Percentiles rank a stretch among this genome's conserved stretches.
phyloP scores from a whole-genome alignment of 768 basidiomycete genomes.

The Gyrodon lividus region DNA sequence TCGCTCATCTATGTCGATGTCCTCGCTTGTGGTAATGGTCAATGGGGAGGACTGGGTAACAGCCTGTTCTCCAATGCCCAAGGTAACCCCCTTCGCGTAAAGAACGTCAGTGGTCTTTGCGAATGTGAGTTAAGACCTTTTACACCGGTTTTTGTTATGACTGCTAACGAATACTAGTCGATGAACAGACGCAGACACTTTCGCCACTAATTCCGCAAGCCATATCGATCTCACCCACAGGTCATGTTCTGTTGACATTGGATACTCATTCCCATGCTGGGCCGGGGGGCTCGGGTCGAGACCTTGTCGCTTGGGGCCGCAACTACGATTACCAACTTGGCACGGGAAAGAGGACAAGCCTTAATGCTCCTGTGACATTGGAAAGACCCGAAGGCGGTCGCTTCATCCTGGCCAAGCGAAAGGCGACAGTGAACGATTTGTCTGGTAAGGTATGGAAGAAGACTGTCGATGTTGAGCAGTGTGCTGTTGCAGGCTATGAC shows the following conservation, averaged over 20 bases:
- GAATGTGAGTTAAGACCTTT: slow-evolving; percentile 63
- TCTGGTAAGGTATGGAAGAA: slow-evolving; percentile 59
- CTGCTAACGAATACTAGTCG: slow-evolving; percentile 43
- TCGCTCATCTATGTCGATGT: slow-evolving; percentile 48
- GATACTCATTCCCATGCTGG: slow-evolving; percentile 55
- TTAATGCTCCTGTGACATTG: slow-evolving; percentile 53
- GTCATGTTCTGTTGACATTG: slow-evolving; percentile 74
- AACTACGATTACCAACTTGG: slow-evolving; percentile 76
- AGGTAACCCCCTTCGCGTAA: slow-evolving; percentile 67
- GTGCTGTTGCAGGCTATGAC: slow-evolving; percentile 58
- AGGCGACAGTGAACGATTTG: slow-evolving; percentile 57
- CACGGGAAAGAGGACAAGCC: slow-evolving; percentile 64
- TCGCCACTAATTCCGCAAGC: slow-evolving; percentile 61
- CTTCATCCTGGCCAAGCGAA: slow-evolving; percentile 55
- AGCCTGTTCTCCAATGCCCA: slow-evolving; percentile 64
- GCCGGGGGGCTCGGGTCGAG: slow-evolving; percentile 53
- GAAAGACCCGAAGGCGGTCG: slow-evolving; percentile 52
- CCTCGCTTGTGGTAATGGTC: slow-evolving; percentile 80
- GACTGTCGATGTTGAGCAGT: slow-evolving; percentile 63
- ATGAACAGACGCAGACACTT: slow-evolving; percentile 58
- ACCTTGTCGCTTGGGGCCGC: slow-evolving; percentile 71
- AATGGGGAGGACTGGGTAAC: slow-evolving; percentile 77
- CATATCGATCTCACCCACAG: slow-evolving; percentile 68
- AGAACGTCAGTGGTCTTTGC: slow-evolving; percentile 76
- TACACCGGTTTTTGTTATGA: slow-evolving; percentile 4